These are phyloP conservation scores for Strigomonas oncopelti DNA, from an alignment of 208 protist genomes.

Conservation along the genomic window DNA sequence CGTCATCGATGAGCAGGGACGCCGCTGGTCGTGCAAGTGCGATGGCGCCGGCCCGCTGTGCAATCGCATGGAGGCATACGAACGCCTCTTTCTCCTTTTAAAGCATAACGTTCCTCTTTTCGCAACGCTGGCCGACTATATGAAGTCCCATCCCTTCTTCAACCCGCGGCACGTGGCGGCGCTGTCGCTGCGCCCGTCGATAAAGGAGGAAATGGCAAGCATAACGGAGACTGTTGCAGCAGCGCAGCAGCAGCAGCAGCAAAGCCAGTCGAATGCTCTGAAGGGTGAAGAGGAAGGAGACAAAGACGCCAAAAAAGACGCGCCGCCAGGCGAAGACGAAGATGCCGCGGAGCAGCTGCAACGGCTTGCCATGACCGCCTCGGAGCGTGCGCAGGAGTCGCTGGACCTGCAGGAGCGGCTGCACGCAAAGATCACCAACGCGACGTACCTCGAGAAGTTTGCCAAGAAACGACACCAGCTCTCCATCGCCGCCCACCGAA, in stretches of 20 bases:
- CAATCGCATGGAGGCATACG: slow-evolving; percentile 43
- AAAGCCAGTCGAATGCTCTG: no score
- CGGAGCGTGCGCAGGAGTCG: slow-evolving; percentile 43
- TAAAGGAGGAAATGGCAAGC: slow-evolving; percentile 18
- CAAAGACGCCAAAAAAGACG: neutral
- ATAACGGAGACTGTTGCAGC: slow-evolving; percentile 23
- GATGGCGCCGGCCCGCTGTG: slow-evolving; percentile 19
- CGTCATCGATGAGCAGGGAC: slow-evolving; percentile 34
- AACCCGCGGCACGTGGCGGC: slow-evolving; percentile 36
- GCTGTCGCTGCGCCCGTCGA: slow-evolving; percentile 22
- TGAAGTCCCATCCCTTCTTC: slow-evolving; percentile 27
- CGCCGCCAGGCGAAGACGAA: neutral
- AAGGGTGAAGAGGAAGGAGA: no score
- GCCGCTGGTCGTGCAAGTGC: slow-evolving; percentile 18
- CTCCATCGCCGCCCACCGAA: slow-evolving; percentile 59
- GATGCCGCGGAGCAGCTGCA: slow-evolving; percentile 8
- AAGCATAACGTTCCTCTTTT: slow-evolving; percentile 26
- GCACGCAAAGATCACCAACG: slow-evolving; percentile 43
- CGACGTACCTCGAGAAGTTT: slow-evolving; percentile 64
- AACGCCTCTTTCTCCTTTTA: slow-evolving; percentile 39
- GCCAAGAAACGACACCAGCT: slow-evolving; percentile 57
- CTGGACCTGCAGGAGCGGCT: slow-evolving; percentile 37
- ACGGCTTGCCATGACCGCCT: slow-evolving; percentile 17
- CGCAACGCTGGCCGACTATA: slow-evolving; percentile 27
- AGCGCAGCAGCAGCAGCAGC: neutral